phyloP scores from a whole-genome alignment of 495 filamentous ascomycete species.

The Symbiotaphrina buchneri region DNA sequence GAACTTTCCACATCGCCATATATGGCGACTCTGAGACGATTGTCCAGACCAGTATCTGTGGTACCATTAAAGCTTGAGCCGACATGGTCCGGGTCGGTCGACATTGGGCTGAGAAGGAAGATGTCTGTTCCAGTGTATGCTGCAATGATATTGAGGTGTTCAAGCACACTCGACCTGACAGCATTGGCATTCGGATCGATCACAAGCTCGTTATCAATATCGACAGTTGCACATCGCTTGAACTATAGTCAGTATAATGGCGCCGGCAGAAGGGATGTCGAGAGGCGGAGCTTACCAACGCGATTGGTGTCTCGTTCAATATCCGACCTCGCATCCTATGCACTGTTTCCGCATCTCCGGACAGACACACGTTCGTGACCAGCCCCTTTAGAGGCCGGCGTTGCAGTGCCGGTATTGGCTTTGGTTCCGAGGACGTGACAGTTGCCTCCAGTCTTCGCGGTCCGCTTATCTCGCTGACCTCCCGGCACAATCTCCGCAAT shows the following conservation, averaged over 20 bases:
- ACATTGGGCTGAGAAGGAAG: constrained; percentile 72
- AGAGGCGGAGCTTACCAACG: constrained; percentile 38
- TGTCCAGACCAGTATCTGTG: constrained; percentile 43
- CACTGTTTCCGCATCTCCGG: constrained; percentile 61
- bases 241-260: constrained; percentile 5
- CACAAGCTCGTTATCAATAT: constrained; percentile 75
- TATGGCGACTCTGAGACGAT: constrained; percentile 73
- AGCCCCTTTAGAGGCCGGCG: constrained; percentile 41
- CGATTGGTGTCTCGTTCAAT: constrained; percentile 67
- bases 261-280: constrained; percentile 6
- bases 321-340: constrained; percentile 68
- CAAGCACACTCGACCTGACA: constrained; percentile 47
- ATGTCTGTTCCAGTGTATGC: constrained; percentile 83
- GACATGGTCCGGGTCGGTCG: constrained; percentile 26
- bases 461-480: constrained; percentile 46
- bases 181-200: constrained; percentile 44
- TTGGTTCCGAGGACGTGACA: constrained; percentile 64
- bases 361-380: constrained; percentile 78
- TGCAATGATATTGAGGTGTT: constrained; percentile 65
- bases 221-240: constrained; percentile 78
- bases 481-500: constrained; percentile 52
- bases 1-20: constrained; percentile 89
- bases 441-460: constrained; percentile 52
- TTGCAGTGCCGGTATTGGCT: constrained; percentile 42
- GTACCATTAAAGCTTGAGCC: constrained; percentile 39